Evolutionary conservation across 2,329 filamentous ascomycete species (phyloP).

Genomic region (Alternaria triticimaculans): DNA sequence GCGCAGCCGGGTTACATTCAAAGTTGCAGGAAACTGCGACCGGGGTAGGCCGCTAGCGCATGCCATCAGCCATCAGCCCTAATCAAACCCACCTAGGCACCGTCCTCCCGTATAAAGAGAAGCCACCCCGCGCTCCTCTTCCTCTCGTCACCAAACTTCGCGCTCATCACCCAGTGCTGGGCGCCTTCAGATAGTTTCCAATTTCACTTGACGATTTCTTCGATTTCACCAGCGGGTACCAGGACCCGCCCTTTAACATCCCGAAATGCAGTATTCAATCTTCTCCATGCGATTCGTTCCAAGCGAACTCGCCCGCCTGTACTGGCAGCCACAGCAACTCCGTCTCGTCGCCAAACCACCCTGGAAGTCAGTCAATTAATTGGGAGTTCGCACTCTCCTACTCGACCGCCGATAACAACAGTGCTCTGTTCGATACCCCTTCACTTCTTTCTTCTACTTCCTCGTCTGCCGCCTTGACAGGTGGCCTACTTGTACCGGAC

Average conservation of each 20-base stretch:
- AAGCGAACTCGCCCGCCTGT: conserved; percentile 24
- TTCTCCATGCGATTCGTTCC: conserved; percentile 29
- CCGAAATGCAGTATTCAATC: conserved; percentile 38
- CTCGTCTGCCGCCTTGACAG: conserved; percentile 28
- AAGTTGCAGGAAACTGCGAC: conserved; percentile 27
- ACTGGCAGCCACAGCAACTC: conserved; percentile 38
- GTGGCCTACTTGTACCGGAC: conserved; percentile 22
- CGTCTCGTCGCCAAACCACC: conserved; percentile 28
- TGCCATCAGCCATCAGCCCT: conserved; percentile 4
- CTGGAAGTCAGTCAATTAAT: conserved; percentile 34
- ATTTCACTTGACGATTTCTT: conserved; percentile 48
- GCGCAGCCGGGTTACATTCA: conserved; percentile 7
- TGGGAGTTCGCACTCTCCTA: conserved; percentile 39
- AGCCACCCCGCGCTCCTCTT: conserved; percentile 21
- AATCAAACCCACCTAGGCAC: background rate
- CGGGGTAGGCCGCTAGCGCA: conserved; percentile 10
- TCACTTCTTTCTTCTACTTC: conserved; percentile 31
- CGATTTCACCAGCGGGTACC: conserved; percentile 45
- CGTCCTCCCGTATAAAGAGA: conserved; percentile 26
- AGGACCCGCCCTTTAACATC: conserved; percentile 43
- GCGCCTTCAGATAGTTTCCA: conserved; percentile 40
- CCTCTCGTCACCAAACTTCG: conserved; percentile 32
- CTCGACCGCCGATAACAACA: conserved; percentile 29
- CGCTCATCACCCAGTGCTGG: conserved; percentile 47
- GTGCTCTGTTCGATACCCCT: conserved; percentile 25